These are phyloP conservation scores for Colletotrichum karsti DNA, from an alignment of 2,329 filamentous ascomycete species.

Conservation along the genomic window DNA sequence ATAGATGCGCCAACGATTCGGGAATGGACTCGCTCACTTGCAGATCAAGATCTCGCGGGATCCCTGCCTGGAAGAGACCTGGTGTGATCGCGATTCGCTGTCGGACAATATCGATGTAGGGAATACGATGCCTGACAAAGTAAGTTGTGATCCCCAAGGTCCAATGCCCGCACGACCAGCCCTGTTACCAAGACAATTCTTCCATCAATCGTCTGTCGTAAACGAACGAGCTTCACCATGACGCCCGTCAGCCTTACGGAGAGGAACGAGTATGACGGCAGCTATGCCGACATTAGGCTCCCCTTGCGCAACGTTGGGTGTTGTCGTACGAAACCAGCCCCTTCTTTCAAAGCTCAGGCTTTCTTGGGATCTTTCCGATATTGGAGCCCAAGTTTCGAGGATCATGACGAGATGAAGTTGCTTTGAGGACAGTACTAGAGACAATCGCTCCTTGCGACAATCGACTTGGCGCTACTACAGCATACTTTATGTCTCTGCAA, in stretches of 20 bases:
- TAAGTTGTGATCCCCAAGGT: neutral
- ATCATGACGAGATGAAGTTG: too few relatives aligned
- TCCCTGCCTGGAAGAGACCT: neutral
- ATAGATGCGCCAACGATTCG: neutral
- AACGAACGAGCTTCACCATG: neutral
- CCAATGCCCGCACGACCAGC: neutral
- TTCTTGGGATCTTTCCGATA: neutral
- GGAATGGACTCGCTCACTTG: neutral
- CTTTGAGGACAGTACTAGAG: too few relatives aligned
- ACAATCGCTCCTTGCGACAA: too few relatives aligned
- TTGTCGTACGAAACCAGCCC: neutral
- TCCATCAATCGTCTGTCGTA: neutral
- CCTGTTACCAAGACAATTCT: neutral
- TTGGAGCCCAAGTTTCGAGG: too few relatives aligned
- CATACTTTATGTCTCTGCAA: too few relatives aligned
- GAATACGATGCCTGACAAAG: neutral
- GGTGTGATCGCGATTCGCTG: neutral
- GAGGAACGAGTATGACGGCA: neutral
- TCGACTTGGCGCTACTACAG: too few relatives aligned
- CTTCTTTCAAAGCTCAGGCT: neutral
- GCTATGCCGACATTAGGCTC: neutral
- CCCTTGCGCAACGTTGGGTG: neutral
- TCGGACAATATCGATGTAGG: neutral
- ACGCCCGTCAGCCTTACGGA: neutral
- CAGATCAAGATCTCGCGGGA: neutral